A percentile compares a stretch with the other conserved stretches of the same genome.
phyloP scores from a whole-genome alignment of 2,329 filamentous ascomycete species.

The Trichoderma sp. region DNA sequence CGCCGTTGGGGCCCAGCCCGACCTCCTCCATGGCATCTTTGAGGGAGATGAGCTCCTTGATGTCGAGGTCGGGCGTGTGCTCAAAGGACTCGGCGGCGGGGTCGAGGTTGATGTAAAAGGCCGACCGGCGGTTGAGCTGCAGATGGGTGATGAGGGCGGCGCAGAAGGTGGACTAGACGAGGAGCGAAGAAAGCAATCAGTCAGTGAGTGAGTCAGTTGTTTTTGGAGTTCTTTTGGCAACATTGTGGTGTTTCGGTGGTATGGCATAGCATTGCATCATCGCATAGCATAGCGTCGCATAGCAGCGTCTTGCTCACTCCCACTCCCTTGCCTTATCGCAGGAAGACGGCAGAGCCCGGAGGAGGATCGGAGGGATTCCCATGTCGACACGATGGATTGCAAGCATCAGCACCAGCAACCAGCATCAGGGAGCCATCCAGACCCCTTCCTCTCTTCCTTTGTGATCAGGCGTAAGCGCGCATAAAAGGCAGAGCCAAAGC shows the following conservation, averaged over 20 bases:
- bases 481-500: not conserved
- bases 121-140: slow-evolving; percentile 84
- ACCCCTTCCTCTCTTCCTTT: not conserved
- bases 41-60: slow-evolving; percentile 90
- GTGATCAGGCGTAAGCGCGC: slow-evolving; percentile 9
- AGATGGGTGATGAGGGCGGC: slow-evolving; percentile 90
- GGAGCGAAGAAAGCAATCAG: not conserved
- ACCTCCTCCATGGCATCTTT: slow-evolving; percentile 98
- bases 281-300: not conserved
- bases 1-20: slow-evolving; percentile 85
- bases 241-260: not conserved
- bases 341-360: not conserved
- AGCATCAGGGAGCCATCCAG: not conserved
- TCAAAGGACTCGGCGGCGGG: slow-evolving; percentile 91
- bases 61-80: slow-evolving; percentile 90
- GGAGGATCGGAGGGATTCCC: not conserved
- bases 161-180: slow-evolving; percentile 83
- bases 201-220: not conserved
- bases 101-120: slow-evolving; percentile 98
- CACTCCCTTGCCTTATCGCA: not conserved
- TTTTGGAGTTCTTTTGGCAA: not conserved
- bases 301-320: not conserved
- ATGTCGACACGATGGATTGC: not conserved
- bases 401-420: not conserved
- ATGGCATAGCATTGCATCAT: not conserved